These are phyloP conservation scores for Elymus sibiricus DNA, from an alignment of 176 grass and related monocot species.

Conservation along the genomic window DNA sequence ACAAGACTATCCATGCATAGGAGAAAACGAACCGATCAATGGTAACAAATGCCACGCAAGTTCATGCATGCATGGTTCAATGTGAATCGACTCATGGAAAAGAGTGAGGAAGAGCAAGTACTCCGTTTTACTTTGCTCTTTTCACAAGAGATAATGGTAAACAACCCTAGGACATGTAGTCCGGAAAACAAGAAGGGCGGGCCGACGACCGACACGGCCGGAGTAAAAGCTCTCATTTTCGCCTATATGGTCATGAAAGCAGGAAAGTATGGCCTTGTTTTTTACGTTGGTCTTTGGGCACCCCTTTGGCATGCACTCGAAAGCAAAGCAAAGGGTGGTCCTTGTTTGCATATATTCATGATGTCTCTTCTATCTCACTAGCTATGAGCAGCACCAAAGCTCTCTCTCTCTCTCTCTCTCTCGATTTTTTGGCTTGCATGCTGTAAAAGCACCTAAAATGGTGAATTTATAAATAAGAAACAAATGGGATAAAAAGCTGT, in stretches of 20 bases:
- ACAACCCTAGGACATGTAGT: slow-evolving; percentile 22
- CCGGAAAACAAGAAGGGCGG: slow-evolving; percentile 44
- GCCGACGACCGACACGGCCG: slow-evolving; percentile 26
- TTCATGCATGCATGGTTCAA: slow-evolving; percentile 19
- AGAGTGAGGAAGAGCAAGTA: slow-evolving; percentile 24
- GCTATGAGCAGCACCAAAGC: slow-evolving; percentile 23
- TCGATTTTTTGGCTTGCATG: slow-evolving; percentile 54
- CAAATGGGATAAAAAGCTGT: slow-evolving; percentile 41
- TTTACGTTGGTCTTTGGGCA: slow-evolving; percentile 71
- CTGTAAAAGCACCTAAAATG: slow-evolving; percentile 54
- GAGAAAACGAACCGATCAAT: background rate
- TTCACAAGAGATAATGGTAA: slow-evolving; percentile 43
- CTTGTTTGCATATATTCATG: slow-evolving; percentile 75
- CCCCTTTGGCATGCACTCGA: slow-evolving; percentile 43
- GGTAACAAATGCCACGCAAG: background rate
- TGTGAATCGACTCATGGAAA: slow-evolving; percentile 25
- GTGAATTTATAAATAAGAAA: slow-evolving; percentile 33
- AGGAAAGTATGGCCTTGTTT: slow-evolving; percentile 88
- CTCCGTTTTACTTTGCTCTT: slow-evolving; percentile 36
- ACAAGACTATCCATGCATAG: background rate
- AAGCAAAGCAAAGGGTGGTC: slow-evolving; percentile 76
- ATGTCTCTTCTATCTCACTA: slow-evolving; percentile 55
- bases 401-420: slow-evolving; percentile 13
- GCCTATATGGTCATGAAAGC: slow-evolving; percentile 64
- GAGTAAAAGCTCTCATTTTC: slow-evolving; percentile 75